These are phyloP conservation scores for Clarireedia hainanense DNA, from an alignment of 2,329 filamentous ascomycete species.

Conservation along the genomic window DNA sequence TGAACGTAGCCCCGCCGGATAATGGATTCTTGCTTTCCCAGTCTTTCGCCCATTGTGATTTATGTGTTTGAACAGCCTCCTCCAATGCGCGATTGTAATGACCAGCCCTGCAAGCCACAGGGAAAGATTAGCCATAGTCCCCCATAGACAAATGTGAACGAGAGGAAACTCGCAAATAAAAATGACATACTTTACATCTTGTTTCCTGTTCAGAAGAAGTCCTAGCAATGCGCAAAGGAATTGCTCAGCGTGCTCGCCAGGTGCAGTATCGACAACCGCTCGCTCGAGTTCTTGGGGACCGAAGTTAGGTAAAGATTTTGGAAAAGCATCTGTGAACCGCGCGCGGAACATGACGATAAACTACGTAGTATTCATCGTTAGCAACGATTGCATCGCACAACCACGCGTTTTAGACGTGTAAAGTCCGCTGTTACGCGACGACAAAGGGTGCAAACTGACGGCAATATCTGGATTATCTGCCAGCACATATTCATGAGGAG, in stretches of 20 bases:
- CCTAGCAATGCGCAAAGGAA: constrained; percentile 84
- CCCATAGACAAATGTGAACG: background rate
- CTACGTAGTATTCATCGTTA: constrained; percentile 42
- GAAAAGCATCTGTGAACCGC: constrained; percentile 84
- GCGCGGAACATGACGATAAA: constrained; percentile 98
- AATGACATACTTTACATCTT: constrained; percentile 84
- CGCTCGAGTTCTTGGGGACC: constrained; percentile 92
- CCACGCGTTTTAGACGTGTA: constrained; percentile 48
- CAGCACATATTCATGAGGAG: constrained; percentile 81
- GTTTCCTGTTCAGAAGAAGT: constrained; percentile 90
- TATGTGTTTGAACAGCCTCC: constrained; percentile 80
- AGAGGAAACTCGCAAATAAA: background rate
- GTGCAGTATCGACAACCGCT: constrained; percentile 69
- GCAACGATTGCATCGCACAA: constrained; percentile 25
- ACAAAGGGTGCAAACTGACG: constrained; percentile 51
- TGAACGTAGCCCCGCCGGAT: constrained; percentile 71
- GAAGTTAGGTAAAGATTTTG: constrained; percentile 78
- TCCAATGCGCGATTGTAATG: constrained; percentile 92
- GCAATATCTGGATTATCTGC: constrained; percentile 89
- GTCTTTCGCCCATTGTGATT: constrained; percentile 75
- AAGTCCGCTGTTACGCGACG: constrained; percentile 31
- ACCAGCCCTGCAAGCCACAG: constrained; percentile 55
- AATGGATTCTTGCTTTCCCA: constrained; percentile 84
- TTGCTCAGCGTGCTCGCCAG: constrained; percentile 78
- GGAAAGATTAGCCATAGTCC: constrained; percentile 14